Conservation (phyloP, 176 grass and related monocot genomes). For the Eremochloa ophiuroides region DNA sequence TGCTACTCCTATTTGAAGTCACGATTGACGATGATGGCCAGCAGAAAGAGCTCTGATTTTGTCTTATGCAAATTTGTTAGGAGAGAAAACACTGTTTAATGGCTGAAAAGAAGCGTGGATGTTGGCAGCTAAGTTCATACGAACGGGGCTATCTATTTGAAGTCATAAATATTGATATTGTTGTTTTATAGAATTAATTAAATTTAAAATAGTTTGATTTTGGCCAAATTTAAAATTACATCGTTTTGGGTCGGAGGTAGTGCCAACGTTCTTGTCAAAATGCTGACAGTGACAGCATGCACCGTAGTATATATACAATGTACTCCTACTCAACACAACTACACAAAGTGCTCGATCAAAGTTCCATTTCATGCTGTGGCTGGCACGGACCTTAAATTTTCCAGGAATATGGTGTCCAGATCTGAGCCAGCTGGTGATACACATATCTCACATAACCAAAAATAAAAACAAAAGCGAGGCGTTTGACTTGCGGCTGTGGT, state of each 20-base stretch:
- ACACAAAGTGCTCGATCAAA: background rate
- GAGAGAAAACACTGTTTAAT: too few species aligned
- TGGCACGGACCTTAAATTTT: background rate
- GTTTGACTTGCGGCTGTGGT: constrained; percentile 11
- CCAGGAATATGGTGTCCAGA: constrained; percentile 10
- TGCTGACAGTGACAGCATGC: background rate
- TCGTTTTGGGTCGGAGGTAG: background rate
- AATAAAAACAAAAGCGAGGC: background rate
- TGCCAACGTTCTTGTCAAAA: background rate
- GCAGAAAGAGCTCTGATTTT: too few species aligned
- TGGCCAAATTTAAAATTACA: background rate
- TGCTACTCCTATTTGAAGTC: background rate
- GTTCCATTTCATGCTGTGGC: background rate
- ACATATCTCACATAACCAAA: background rate
- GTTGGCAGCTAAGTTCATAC: too few species aligned
- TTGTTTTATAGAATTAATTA: background rate
- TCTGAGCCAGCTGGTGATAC: constrained; percentile 15
- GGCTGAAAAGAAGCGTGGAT: too few species aligned
- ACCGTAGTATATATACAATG: background rate
- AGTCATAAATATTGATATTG: too few species aligned
- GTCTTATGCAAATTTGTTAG: too few species aligned
- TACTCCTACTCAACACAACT: too few species aligned
- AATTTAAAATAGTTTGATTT: background rate
- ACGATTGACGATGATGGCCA: too few species aligned
- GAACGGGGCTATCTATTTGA: too few species aligned